Evolutionary conservation across 129 eudicot genomes (phyloP), one percentile per base, ranked within the genome.

Genomic region (Artemisia tridentata): DNA sequence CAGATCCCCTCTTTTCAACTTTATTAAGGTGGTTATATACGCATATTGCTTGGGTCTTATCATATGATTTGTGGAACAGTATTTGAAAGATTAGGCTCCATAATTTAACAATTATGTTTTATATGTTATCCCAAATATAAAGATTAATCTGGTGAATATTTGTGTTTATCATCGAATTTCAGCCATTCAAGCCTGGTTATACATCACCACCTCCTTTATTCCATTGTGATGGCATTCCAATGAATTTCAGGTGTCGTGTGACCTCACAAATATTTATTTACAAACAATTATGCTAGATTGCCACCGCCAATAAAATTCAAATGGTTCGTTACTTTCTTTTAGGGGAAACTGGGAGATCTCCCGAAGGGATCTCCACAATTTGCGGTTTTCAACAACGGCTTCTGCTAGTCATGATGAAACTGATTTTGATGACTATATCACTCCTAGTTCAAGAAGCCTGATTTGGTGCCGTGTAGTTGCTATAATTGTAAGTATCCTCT

Each of bases 291-390:
- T 69, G 4, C 63, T 56, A 55, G 47, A 68, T 49, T 68, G 7
- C 19, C 0, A 23, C 45, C 48, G 7, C 11, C 55, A 60, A n/a
- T 27, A 47, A 72, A 58, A 51, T 11, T 59, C 14, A 52, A 25
- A 43, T 63, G 9, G 38, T 21, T 55, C 8, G 4, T 56, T 56
- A 19, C 20, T 6, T 46, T 60, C 19, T 64, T 18, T 6, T 21
- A 88, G 95, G 85, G 95, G 89, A 62, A 79, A 84, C 60, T 91
- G 95, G 97, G 92, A 85, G 78, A 80, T 88, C 11, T 78, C 92
- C 5, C 83, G 84, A 47, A 80, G 85, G 12, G 90, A 82, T 49
- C 78, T 85, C 41, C 59, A 84, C 57, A 72, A 84, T 67, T 78
- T 81, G 55, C 82, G 72, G 34, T 65, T 79, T 61, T 67, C 78